Base-by-base conservation (phyloP, 148 eudicot species). In the Amaranthus hypochondriacus region DNA sequence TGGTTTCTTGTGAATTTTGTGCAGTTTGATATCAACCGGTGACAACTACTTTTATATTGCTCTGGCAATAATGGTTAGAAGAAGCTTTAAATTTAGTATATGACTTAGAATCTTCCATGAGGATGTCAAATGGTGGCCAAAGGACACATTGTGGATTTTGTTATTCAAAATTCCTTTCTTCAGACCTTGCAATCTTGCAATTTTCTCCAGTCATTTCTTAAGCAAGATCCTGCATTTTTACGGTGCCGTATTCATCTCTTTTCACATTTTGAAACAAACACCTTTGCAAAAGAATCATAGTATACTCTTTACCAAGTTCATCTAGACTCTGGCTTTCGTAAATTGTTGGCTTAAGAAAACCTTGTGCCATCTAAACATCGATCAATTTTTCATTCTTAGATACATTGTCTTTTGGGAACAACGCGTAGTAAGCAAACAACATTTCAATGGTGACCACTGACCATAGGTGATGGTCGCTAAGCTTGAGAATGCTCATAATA, bases 381-480 rank as follows among this genome's bases (percentile, higher is more conserved):
- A 71, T 62, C 64, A 82, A 3, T 4, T 53, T 56, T 42, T 66
- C 60, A 44, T 70, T 75, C 1, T 68, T 1, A 1, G 78, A 56
- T 2, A 3, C 15, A n/a, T 5, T 28, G 53, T 75, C 79, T 69
- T 82, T 82, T 0, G 74, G 82, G 15, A 75, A 78, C 78, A 7
- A 5, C 39, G 84, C 73, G 63, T 81, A 82, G 15, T 71, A 78
- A 52, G 68, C 50, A 81, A 81, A 64, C 83, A 81, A 14, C 54
- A 69, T 56, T 78, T 81, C 61, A 81, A 67, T 0, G 68, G 69
- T 0, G 76, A 15, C 5, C 46, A 15, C 21, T 70, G 21, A 12
- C 68, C 62, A 28, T 28, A 28, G 39, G 39, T 28, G 39, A 28
- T 28, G 39, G 39, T 28, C 1, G 39, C 39, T 28, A 28, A 2